phyloP scores from a whole-genome alignment of 2,329 filamentous ascomycete species.

The Diaporthe sp. region DNA sequence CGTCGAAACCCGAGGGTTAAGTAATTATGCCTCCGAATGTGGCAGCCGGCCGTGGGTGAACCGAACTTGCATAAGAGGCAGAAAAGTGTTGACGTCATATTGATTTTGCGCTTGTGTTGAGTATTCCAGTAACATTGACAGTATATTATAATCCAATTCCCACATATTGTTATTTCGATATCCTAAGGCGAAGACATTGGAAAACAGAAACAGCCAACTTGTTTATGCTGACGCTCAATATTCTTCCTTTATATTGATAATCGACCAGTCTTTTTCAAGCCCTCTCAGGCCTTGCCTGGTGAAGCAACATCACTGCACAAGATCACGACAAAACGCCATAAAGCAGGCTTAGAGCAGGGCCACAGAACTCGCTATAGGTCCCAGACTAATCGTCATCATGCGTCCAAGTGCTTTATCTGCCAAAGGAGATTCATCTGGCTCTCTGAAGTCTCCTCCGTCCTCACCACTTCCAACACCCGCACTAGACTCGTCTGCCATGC shows the following conservation, averaged over 20 bases:
- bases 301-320: not conserved
- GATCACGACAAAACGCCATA: not conserved
- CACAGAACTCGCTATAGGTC: too few relatives aligned
- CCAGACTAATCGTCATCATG: not conserved
- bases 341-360: not conserved
- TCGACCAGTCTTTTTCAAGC: not conserved
- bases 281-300: not conserved
- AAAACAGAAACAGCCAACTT: not conserved
- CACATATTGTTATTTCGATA: too few relatives aligned
- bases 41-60: not conserved
- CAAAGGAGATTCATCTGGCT: too few relatives aligned
- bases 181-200: too few relatives aligned
- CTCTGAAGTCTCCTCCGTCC: constrained; percentile 26
- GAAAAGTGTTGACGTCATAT: constrained; percentile 26
- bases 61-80: too few relatives aligned
- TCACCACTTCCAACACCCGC: constrained; percentile 26
- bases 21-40: not conserved
- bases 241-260: not conserved
- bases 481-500: constrained; percentile 14
- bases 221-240: not conserved
- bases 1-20: too few relatives aligned
- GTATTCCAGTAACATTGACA: not conserved
- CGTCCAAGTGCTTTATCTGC: not conserved
- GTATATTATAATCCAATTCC: not conserved
- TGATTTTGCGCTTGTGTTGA: not conserved